Conservation (phyloP, 305 asterid genomes). For the Euphrasia arctica region DNA sequence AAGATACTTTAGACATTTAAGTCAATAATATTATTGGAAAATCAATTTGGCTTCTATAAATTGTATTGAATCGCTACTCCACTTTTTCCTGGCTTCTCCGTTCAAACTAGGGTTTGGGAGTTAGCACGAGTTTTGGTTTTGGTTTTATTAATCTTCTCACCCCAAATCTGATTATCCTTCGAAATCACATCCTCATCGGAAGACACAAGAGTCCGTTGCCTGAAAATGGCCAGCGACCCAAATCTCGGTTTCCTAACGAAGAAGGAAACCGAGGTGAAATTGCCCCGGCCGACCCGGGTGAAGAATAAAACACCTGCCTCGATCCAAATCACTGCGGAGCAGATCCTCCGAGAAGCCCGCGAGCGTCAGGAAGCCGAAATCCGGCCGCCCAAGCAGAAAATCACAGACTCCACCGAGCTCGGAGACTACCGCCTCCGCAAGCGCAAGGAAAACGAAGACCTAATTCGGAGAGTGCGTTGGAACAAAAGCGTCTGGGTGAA, state of each 20-base stretch:
- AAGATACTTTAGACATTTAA: too few species aligned
- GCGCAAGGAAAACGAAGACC: constrained; percentile 68
- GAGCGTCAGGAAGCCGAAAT: constrained; percentile 75
- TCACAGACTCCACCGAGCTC: constrained; percentile 61
- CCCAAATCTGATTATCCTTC: too few species aligned
- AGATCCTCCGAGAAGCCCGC: constrained; percentile 79
- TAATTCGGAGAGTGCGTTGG: constrained; percentile 69
- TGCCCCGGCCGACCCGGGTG: constrained; percentile 30
- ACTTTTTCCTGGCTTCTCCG: too few species aligned
- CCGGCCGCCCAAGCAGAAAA: constrained; percentile 77
- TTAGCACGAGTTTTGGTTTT: too few species aligned
- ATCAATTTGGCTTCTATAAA: too few species aligned
- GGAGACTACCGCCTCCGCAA: constrained; percentile 69
- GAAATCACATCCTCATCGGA: too few species aligned
- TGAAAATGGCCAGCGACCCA: background rate
- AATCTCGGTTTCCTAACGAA: constrained; percentile 1
- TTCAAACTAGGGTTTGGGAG: too few species aligned
- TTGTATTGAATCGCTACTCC: too few species aligned
- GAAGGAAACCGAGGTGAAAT: constrained; percentile 1
- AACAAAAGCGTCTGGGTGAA: constrained; percentile 85
- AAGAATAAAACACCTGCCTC: constrained; percentile 78
- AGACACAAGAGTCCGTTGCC: background rate
- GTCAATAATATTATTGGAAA: too few species aligned
- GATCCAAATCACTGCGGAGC: constrained; percentile 83
- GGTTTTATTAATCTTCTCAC: too few species aligned